Evolutionary conservation across 2,329 filamentous ascomycete genomes (phyloP), one percentile per base, ranked within the genome.

Genomic region (Thielaviopsis euricoi): DNA sequence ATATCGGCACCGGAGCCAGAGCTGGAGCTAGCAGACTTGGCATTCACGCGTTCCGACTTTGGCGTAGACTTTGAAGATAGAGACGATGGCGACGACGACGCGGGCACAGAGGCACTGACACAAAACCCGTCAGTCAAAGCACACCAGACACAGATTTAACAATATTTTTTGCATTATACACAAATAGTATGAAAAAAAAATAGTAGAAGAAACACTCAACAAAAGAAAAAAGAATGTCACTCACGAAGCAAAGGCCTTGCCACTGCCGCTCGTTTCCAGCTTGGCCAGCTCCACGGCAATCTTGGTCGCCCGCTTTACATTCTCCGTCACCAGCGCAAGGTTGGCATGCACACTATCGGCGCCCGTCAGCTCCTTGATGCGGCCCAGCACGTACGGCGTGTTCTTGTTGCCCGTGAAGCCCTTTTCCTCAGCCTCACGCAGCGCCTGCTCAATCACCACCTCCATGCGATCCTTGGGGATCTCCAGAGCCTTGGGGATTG

Each of bases 381-480:
- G 85, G 48, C 72, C 74, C 46, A 96, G 74, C 46, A 96, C 82
- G 66, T 85, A 95, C 0, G 90, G 90, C 0, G 90, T 96, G 67
- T 93, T 94, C 61, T 80, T 80, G 67, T 77, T 86, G 52, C 90
- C 90, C 1, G 76, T 79, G 60, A 80, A 80, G 12, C 85, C 86
- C 65, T 83, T 77, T 62, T 79, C 74, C 29, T 77, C 73, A 6
- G 79, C 85, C 64, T 87, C 81, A 22, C 71, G 70, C 52, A 91
- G 75, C 0, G 87, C 87, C 64, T 79, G 75, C 61, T 80, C 75
- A 63, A 93, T 88, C 48, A 83, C 77, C 23, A 69, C 70, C 63
- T 86, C 78, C 78, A 93, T 90, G 65, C 87, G 79, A 6, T 73
- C 69, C 59, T 83, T 82, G 0, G 86, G 79, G 53, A 96, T 84